Conservation (phyloP, 345 rosid species). For the Eucalyptus shirleyi region DNA sequence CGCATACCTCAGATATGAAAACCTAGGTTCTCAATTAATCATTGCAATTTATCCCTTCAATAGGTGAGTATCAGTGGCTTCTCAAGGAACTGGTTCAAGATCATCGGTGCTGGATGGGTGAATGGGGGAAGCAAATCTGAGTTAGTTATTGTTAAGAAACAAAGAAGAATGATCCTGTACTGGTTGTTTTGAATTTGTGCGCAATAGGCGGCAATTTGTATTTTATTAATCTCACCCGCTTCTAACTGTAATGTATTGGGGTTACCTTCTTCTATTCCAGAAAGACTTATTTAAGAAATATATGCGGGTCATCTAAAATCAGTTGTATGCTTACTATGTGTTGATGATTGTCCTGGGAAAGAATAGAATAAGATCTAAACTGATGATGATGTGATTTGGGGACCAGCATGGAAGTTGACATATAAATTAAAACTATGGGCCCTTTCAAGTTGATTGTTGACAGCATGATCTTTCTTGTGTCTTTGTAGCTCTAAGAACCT, state of each 20-base stretch:
- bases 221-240: not conserved
- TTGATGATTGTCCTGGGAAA: not conserved
- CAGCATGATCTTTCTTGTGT: not conserved
- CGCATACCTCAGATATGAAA: not conserved
- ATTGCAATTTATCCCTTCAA: slow-evolving; percentile 29
- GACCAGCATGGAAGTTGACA: not conserved
- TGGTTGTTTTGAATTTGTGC: not conserved
- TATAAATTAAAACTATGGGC: not conserved
- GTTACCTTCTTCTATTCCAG: not conserved
- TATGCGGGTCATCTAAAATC: not conserved
- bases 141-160: not conserved
- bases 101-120: not conserved
- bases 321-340: not conserved
- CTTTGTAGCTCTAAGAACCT: not conserved
- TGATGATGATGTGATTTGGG: not conserved
- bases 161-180: not conserved
- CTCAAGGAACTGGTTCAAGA: slow-evolving; percentile 24
- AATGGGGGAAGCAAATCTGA: slow-evolving; percentile 7
- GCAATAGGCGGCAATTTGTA: not conserved
- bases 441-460: not conserved
- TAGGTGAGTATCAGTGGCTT: slow-evolving; percentile 43
- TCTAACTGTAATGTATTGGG: not conserved
- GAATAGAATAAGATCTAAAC: not conserved
- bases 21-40: slow-evolving; percentile 5
- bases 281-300: not conserved